Percentiles rank a stretch among this genome's conserved stretches.
Evolutionary conservation across 306 rosid species (phyloP).

Genomic region (Dryas drummondii): DNA sequence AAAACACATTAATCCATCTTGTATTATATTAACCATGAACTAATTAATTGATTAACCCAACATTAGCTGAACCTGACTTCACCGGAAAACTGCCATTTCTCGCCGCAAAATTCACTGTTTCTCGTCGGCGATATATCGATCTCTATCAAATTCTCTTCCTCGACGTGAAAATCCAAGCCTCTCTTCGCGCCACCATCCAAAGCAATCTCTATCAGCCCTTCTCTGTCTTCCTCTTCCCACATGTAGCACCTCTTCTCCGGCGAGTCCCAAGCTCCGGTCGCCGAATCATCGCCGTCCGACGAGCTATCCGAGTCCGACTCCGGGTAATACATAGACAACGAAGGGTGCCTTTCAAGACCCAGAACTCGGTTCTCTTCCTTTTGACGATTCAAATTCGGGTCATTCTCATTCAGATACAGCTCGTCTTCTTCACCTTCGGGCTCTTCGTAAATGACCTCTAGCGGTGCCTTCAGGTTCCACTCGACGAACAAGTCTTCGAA

Average conservation of each 20-base stretch:
- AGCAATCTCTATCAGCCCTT: constrained; percentile 81
- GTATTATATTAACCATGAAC: not conserved
- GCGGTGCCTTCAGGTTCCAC: constrained; percentile 84
- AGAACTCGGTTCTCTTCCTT: constrained; percentile 1
- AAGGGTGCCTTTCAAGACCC: constrained; percentile 42
- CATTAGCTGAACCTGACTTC: constrained; percentile 44
- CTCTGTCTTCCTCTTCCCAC: constrained; percentile 83
- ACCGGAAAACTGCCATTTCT: constrained; percentile 33
- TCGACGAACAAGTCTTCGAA: constrained; percentile 61
- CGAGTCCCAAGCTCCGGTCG: constrained; percentile 42
- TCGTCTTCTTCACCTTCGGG: constrained; percentile 62
- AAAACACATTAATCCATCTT: constrained; percentile 25
- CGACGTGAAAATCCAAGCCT: constrained; percentile 26
- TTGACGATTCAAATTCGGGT: not conserved
- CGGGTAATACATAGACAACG: constrained; percentile 66
- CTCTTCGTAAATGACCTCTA: constrained; percentile 82
- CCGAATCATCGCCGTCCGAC: constrained; percentile 48
- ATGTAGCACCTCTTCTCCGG: constrained; percentile 41
- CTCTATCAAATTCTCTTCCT: constrained; percentile 52
- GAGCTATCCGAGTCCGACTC: constrained; percentile 81
- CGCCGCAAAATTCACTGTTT: constrained; percentile 33
- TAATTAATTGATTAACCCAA: constrained; percentile 14
- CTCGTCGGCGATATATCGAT: constrained; percentile 47
- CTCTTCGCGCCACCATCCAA: constrained; percentile 46
- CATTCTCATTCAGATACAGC: constrained; percentile 9